Conservation (phyloP, 768 basidiomycete genomes). For the Lactarius deliciosus region DNA sequence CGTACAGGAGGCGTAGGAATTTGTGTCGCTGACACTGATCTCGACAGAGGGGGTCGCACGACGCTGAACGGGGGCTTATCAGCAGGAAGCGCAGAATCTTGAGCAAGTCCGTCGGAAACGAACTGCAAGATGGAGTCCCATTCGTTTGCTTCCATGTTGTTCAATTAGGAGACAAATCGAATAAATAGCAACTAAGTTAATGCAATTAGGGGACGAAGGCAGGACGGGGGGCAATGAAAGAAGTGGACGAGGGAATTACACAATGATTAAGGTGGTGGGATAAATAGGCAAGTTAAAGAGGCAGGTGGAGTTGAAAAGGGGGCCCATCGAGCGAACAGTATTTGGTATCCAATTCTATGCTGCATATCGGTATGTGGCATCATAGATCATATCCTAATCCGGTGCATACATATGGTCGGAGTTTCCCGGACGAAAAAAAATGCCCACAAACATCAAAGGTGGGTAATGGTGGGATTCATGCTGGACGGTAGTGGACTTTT, state of each 20-base stretch:
- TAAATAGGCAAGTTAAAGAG: constrained; percentile 13
- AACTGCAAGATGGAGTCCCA: constrained; percentile 67
- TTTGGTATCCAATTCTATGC: background rate
- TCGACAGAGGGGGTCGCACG: constrained; percentile 26
- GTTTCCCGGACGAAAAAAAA: too few relatives aligned
- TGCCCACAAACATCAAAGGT: too few relatives aligned
- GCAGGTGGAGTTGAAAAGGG: background rate
- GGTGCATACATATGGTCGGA: background rate
- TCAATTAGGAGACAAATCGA: background rate
- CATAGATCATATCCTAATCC: background rate
- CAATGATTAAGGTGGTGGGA: background rate
- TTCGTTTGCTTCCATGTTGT: constrained; percentile 46
- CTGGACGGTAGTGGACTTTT: too few relatives aligned
- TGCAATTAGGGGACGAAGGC: background rate
- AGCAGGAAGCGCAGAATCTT: constrained; percentile 33
- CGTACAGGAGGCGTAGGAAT: constrained; percentile 65
- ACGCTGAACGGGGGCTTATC: constrained; percentile 40
- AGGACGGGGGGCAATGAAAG: background rate
- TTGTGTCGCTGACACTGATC: constrained; percentile 18
- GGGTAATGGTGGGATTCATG: too few relatives aligned
- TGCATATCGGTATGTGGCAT: background rate
- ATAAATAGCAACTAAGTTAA: background rate
- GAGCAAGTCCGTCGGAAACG: constrained; percentile 47
- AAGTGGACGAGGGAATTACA: background rate
- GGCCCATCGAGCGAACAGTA: background rate